A percentile compares a stretch with the other conserved stretches of the same genome.
Conservation (phyloP, 495 filamentous ascomycete genomes). For the Neurospora sp. region DNA sequence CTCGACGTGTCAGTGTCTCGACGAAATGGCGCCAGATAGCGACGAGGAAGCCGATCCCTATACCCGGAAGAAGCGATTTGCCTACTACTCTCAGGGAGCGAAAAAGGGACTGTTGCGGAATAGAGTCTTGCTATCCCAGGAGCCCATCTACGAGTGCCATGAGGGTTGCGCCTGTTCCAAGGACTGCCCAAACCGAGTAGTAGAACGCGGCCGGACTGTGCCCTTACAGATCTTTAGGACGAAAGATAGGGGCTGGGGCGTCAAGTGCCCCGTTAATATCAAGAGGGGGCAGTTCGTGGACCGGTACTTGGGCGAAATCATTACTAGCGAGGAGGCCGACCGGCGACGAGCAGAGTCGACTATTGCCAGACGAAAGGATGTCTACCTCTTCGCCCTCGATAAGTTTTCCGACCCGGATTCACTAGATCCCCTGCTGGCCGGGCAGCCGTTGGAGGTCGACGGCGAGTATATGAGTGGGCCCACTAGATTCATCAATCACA, state of each 20-base stretch:
- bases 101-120: slow-evolving; percentile 33
- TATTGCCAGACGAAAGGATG: slow-evolving; percentile 40
- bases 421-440: slow-evolving; percentile 29
- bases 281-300: slow-evolving; percentile 78
- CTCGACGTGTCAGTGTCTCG: slow-evolving; percentile 40
- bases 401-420: slow-evolving; percentile 52
- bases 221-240: slow-evolving; percentile 79
- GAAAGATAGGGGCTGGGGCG: slow-evolving; percentile 67
- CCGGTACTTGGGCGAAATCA: slow-evolving; percentile 79
- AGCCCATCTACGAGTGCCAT: slow-evolving; percentile 83
- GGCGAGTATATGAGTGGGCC: slow-evolving; percentile 46
- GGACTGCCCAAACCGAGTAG: slow-evolving; percentile 68
- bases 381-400: slow-evolving; percentile 80
- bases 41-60: slow-evolving; percentile 16
- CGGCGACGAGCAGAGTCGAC: slow-evolving; percentile 46
- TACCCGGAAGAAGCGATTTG: slow-evolving; percentile 23
- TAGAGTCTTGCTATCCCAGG: slow-evolving; percentile 38
- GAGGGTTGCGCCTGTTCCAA: slow-evolving; percentile 53
- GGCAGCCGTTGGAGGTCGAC: slow-evolving; percentile 40
- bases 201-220: slow-evolving; percentile 66
- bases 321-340: slow-evolving; percentile 60
- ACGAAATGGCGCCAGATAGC: slow-evolving; percentile 34
- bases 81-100: slow-evolving; percentile 32
- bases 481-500: slow-evolving; percentile 67
- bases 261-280: slow-evolving; percentile 59